Evolutionary conservation across 140 eudicot species (phyloP).

Genomic region (Ambrosia hybrid): DNA sequence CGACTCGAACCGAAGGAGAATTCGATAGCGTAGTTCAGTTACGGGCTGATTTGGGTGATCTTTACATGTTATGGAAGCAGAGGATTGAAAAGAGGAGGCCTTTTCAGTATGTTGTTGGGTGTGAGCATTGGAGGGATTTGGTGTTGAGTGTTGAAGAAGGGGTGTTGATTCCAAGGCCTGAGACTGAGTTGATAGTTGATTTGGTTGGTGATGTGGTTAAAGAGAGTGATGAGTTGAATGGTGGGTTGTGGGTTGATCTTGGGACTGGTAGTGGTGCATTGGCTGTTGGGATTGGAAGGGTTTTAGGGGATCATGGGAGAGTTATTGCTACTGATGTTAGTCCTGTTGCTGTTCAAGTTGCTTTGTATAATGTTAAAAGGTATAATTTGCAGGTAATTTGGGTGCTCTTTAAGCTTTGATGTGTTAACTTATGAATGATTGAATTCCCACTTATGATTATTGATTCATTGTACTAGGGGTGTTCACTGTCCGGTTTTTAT

Average conservation of each 20-base stretch:
- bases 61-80: constrained; percentile 73
- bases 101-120: constrained; percentile 87
- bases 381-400: constrained; percentile 83
- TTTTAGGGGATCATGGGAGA: constrained; percentile 61
- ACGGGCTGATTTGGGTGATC: constrained; percentile 52
- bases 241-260: constrained; percentile 88
- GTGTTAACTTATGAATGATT: background rate
- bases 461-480: no score
- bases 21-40: constrained; percentile 22
- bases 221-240: constrained; percentile 36
- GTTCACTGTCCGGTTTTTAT: no score
- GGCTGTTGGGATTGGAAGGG: constrained; percentile 72
- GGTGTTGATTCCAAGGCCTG: constrained; percentile 94
- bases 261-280: constrained; percentile 97
- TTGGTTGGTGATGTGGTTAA: constrained; percentile 53
- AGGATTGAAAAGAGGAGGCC: constrained; percentile 79
- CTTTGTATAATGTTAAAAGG: constrained; percentile 70
- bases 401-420: constrained; percentile 11
- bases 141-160: constrained; percentile 87
- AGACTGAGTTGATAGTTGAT: constrained; percentile 79
- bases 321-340: constrained; percentile 78
- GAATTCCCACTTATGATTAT: background rate
- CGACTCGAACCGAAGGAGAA: background rate
- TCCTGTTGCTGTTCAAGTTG: constrained; percentile 72
- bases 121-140: constrained; percentile 99